Evolutionary conservation across 805 yeast species (phyloP).

Genomic region (Schwanniomyces occidentalis): DNA sequence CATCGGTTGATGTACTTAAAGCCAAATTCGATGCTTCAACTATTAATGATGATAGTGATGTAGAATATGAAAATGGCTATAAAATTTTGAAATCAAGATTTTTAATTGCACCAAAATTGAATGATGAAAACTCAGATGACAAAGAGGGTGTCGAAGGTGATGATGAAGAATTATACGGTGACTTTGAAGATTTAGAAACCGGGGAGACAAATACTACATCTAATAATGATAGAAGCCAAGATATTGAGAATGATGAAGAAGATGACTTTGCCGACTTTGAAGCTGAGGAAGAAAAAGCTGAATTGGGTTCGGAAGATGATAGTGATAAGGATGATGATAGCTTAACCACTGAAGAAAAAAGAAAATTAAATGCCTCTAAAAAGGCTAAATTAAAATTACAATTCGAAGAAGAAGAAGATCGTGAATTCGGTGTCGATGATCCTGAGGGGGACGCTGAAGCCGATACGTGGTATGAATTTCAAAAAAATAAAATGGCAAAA

Average conservation of each 20-base stretch:
- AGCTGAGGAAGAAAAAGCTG: slow-evolving; percentile 47
- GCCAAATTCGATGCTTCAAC: slow-evolving; percentile 44
- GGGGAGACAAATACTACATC: slow-evolving; percentile 13
- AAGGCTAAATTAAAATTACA: slow-evolving; percentile 87
- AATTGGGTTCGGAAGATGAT: slow-evolving; percentile 37
- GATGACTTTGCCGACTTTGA: slow-evolving; percentile 58
- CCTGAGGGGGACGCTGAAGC: slow-evolving; percentile 72
- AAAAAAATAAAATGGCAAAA: slow-evolving; percentile 95
- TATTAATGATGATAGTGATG: slow-evolving; percentile 25
- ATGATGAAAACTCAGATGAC: slow-evolving; percentile 27
- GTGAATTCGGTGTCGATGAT: slow-evolving; percentile 71
- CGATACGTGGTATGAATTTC: slow-evolving; percentile 97
- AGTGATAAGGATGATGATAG: slow-evolving; percentile 38
- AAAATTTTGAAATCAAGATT: slow-evolving; percentile 47
- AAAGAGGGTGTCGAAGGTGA: slow-evolving; percentile 26
- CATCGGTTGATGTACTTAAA: slow-evolving; percentile 44
- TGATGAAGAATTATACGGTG: slow-evolving; percentile 54
- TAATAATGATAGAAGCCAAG: slow-evolving; percentile 23
- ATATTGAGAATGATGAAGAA: slow-evolving; percentile 31
- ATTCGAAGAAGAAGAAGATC: slow-evolving; percentile 77
- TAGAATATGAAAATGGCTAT: slow-evolving; percentile 44
- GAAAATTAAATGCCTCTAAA: slow-evolving; percentile 81
- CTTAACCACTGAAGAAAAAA: slow-evolving; percentile 67
- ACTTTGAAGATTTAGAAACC: slow-evolving; percentile 54
- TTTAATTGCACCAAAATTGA: slow-evolving; percentile 51